Evolutionary conservation across 1,139 yeast genomes (phyloP).

Genomic region (Geotrichum histeridarum): DNA sequence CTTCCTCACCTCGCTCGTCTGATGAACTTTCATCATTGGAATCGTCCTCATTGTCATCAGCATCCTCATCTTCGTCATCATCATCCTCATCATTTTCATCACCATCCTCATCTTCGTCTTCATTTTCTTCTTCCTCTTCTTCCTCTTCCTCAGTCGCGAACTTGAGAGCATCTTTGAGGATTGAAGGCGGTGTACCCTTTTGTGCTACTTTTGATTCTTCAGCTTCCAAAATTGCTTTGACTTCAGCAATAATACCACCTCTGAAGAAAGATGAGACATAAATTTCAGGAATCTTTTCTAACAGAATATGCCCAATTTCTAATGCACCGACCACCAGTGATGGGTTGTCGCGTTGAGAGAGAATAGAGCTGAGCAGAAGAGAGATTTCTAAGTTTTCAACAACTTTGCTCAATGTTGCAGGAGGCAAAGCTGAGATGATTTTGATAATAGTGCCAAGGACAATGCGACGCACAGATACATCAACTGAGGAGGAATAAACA

Average conservation of each 20-base stretch:
- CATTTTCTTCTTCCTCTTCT: constrained; percentile 21
- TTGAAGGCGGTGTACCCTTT: constrained; percentile 1
- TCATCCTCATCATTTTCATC: constrained; percentile 26
- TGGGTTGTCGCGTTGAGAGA: constrained; percentile 47
- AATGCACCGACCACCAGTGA: constrained; percentile 52
- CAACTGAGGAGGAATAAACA: constrained; percentile 73
- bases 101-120: constrained; percentile 23
- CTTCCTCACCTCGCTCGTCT: constrained; percentile 29
- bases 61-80: constrained; percentile 23
- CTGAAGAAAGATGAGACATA: constrained; percentile 54
- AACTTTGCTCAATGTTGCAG: constrained; percentile 26
- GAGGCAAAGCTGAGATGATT: constrained; percentile 40
- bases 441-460: constrained; percentile 56
- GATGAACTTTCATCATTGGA: constrained; percentile 27
- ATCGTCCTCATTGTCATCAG: constrained; percentile 23
- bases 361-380: constrained; percentile 58
- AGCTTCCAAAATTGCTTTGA: constrained; percentile 26
- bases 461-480: constrained; percentile 57
- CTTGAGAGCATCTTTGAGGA: neutral
- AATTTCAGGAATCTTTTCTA: constrained; percentile 43
- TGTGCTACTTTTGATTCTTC: constrained; percentile 13
- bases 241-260: constrained; percentile 66
- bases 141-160: neutral
- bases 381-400: constrained; percentile 34
- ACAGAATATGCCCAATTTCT: constrained; percentile 46